Evolutionary conservation across 2,329 filamentous ascomycete species (phyloP), one percentile per base, ranked within the genome.

Genomic region (Ophiostoma quercus): DNA sequence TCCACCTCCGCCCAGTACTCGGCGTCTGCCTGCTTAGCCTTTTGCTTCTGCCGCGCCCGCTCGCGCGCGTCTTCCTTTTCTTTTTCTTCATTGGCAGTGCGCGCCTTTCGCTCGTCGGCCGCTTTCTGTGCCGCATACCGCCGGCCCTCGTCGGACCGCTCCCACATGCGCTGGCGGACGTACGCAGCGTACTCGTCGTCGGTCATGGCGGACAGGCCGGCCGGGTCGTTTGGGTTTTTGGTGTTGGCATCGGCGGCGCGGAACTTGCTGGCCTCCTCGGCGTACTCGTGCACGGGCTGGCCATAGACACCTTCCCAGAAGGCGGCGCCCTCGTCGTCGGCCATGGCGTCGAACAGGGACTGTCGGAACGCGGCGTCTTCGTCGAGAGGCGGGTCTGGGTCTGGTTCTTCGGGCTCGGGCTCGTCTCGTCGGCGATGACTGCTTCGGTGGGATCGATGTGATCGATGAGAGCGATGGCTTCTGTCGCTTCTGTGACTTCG

Each of bases 271-370:
- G 71, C 70, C 70, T 72, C 71, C 39, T 71, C 69, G 37, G 68
- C 73, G 43, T 71, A 72, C 62, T 71, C 68, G 70, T 97, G 93
- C 67, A 98, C 90, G 0, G 95, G 94, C 78, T 98, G 94, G 0
- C 93, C 94, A 79, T 98, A 99, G n/a, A 99, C 92, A 19, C 88
- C 87, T 78, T 97, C 90, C 95, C 95, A 99, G 81, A 95, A 99
- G 8, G 88, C 87, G 1, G 95, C 95, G 66, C 94, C 95, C 80
- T 99, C 95, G 77, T 98, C 94, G 79, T 99, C 95, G 51, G 93
- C 94, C 79, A 99, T 90, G 41, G 95, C 95, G 78, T 99, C 95
- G 80, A 98, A 98, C 5, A 99, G 88, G 0, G 93, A 97, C 78
- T 96, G 92, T 39, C 92, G 89, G 78, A 99, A 99, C 0, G 94